These are phyloP conservation scores for Ophiostoma angusticollis DNA, from an alignment of 2,329 filamentous ascomycete genomes.

Conservation along the genomic window DNA sequence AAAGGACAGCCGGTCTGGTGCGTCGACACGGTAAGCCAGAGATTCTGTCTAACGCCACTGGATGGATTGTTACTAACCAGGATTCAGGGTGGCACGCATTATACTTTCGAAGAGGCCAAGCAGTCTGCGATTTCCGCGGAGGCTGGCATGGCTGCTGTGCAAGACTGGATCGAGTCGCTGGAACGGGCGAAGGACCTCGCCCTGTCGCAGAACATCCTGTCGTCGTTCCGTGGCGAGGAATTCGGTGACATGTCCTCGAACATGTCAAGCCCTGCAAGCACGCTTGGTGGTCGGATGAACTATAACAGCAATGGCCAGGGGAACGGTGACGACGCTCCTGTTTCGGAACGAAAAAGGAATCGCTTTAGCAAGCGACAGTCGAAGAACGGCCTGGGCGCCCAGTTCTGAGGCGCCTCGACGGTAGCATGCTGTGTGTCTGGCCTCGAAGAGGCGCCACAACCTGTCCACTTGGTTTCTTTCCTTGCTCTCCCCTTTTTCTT, in stretches of 20 bases:
- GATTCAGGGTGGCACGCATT: conserved; percentile 68
- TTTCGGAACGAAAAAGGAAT: conserved; percentile 39
- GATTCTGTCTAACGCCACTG: background rate
- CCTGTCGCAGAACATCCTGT: conserved; percentile 54
- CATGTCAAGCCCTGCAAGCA: conserved; percentile 65
- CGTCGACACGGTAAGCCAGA: conserved; percentile 73
- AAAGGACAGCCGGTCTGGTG: conserved; percentile 83
- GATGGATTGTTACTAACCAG: conserved; percentile 11
- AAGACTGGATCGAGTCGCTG: conserved; percentile 86
- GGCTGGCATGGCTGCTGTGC: conserved; percentile 53
- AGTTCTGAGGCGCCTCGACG: no score
- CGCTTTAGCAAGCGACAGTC: conserved; percentile 87
- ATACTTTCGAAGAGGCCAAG: conserved; percentile 89
- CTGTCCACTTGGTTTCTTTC: background rate
- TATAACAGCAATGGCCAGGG: conserved; percentile 46
- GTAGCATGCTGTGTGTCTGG: no score
- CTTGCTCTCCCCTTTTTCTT: background rate
- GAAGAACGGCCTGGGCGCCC: conserved; percentile 83
- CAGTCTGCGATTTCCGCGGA: conserved; percentile 46
- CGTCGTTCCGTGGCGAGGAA: conserved; percentile 54
- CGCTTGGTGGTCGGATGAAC: conserved; percentile 47
- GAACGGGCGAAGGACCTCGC: conserved; percentile 80
- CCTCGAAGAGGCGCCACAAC: no score
- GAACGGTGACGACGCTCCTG: conserved; percentile 33
- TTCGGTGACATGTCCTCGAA: conserved; percentile 58